These are phyloP conservation scores for Ceratobasidium sp. DNA, from an alignment of 1,284 basidiomycete species.

Conservation along the genomic window DNA sequence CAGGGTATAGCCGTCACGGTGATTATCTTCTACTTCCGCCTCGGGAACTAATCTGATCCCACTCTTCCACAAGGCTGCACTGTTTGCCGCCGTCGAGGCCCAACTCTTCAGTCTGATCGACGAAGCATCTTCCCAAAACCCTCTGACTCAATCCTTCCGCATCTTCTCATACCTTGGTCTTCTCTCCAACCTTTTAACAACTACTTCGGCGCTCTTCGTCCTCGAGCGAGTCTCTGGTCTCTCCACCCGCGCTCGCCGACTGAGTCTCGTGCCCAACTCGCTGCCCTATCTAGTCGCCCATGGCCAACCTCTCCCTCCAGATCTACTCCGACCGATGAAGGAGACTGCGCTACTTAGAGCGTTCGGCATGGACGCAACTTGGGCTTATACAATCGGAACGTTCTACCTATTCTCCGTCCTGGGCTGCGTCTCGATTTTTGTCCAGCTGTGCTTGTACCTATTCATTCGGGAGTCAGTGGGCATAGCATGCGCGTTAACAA, in stretches of 20 bases:
- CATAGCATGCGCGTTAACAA: slow-evolving; percentile 15
- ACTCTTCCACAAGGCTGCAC: slow-evolving; percentile 10
- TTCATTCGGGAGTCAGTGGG: slow-evolving; percentile 40
- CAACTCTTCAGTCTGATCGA: slow-evolving; percentile 41
- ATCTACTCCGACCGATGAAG: slow-evolving; percentile 24
- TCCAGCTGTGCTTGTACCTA: slow-evolving; percentile 34
- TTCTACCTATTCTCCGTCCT: slow-evolving; percentile 39
- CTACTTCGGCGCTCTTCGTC: slow-evolving; percentile 42
- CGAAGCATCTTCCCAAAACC: background rate
- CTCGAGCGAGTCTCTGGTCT: slow-evolving; percentile 40
- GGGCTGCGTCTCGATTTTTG: slow-evolving; percentile 36
- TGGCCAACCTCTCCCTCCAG: slow-evolving; percentile 33
- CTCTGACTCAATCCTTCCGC: slow-evolving; percentile 29
- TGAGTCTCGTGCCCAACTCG: slow-evolving; percentile 30
- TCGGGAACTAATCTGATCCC: background rate
- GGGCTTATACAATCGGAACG: slow-evolving; percentile 41
- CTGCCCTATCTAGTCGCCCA: slow-evolving; percentile 24
- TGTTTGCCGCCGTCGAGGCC: slow-evolving; percentile 42
- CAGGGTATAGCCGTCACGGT: slow-evolving; percentile 41
- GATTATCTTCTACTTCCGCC: background rate
- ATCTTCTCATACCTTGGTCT: slow-evolving; percentile 39
- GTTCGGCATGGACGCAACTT: slow-evolving; percentile 42
- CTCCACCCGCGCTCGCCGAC: slow-evolving; percentile 38
- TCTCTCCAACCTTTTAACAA: slow-evolving; percentile 36
- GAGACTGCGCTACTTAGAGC: slow-evolving; percentile 36